Base-by-base conservation (phyloP, 179 eudicot species). In the Heliamphora ciliata region DNA sequence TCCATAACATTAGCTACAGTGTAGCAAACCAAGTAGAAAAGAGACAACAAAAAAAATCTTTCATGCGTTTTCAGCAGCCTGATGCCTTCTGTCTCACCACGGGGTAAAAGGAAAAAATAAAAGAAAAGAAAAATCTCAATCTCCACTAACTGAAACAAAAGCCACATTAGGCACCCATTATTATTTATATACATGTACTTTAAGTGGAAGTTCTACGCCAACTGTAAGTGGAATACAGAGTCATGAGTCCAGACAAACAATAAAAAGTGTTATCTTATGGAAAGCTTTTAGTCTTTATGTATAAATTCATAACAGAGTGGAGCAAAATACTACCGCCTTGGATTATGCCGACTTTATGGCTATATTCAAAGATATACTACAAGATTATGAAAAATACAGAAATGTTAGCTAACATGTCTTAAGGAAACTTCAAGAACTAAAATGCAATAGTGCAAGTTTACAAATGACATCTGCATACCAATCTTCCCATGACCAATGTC, bases 401-500 rank as follows among this genome's bases (percentile, higher is more conserved):
- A 54, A 80, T 4, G 14, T 44, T 56, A 4, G 9, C 58, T 17
- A 80, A n/a, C 46, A 80, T 1, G 56, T 10, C 82, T 13, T 9
- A 4, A 75, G 77, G 77, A 66, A 40, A 40, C 15, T 15, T 44
- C 66, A 80, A 9, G 64, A 58, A 44, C 54, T 80, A 44, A 56
- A 55, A 52, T 17, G 63, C 56, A 44, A 31, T 14, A 67, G 54
- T 13, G 70, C 44, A 68, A 79, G 4, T 31, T 66, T 51, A 79
- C 14, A 31, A 6, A 50, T 4, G 50, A 21, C 58, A 67, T 68
- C 51, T 50, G 85, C 82, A 79, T 87, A 93, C 98, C 98, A 84
- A 94, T 91, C 88, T 94, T 92, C 60, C 99, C 99, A 87, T 96
- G 99, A 74, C 99, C 99, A 81, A 94, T 89, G 87, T 94, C 99